phyloP scores from a whole-genome alignment of 345 rosid species.

The Eucalyptus albens region DNA sequence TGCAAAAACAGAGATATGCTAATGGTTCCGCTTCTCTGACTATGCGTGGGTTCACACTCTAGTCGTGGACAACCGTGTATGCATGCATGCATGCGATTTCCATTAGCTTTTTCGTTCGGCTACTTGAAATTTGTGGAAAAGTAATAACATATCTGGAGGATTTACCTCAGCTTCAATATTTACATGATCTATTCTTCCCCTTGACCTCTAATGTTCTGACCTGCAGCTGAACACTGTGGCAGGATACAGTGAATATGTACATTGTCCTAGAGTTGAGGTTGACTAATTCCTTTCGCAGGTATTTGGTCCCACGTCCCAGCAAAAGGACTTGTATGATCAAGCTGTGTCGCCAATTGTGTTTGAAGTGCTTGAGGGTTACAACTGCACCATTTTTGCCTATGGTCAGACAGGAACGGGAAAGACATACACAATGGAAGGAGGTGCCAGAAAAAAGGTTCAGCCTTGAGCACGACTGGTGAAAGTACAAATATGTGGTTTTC shows the following conservation, averaged over 20 bases:
- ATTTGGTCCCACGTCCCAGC: constrained; percentile 88
- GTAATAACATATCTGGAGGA: too few species aligned
- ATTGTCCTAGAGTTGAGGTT: neutral
- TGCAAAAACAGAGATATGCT: neutral
- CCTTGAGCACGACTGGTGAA: neutral
- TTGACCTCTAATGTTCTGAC: neutral
- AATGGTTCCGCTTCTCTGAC: neutral
- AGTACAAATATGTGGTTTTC: neutral
- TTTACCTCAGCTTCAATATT: neutral
- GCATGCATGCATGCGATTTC: neutral
- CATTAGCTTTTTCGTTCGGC: neutral
- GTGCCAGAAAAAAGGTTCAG: constrained; percentile 81
- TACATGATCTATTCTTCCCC: neutral
- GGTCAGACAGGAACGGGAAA: constrained; percentile 99
- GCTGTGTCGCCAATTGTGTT: constrained; percentile 86
- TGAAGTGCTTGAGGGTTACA: constrained; percentile 98
- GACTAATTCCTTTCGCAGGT: constrained; percentile 26
- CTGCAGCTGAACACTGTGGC: neutral
- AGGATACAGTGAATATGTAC: neutral
- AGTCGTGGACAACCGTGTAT: neutral
- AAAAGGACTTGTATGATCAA: constrained; percentile 71
- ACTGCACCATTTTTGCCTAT: constrained; percentile 98
- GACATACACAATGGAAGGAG: constrained; percentile 99
- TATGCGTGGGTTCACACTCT: neutral
- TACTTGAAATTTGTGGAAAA: neutral